Base-by-base conservation (phyloP, 2,329 filamentous ascomycete species). In the Aureobasidium sp. region DNA sequence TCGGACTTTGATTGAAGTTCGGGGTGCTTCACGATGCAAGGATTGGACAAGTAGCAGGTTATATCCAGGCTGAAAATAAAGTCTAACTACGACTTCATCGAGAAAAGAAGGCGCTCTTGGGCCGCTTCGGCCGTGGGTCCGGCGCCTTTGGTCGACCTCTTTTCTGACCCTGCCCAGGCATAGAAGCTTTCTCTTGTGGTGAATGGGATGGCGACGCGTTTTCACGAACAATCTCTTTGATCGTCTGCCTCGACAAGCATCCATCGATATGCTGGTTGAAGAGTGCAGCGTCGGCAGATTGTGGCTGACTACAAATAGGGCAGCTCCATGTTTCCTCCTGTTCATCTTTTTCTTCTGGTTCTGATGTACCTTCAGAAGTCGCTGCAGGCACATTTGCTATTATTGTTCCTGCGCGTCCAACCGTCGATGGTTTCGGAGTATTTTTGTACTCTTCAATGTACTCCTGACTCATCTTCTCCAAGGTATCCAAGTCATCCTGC, bases 261-360 rank as follows among this genome's bases (percentile, higher is more conserved):
- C 89, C 83, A 72, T 99, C 94, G 57, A 99, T 91, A 70, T 99
- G 94, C 62, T 88, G 84, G 67, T 99, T 99, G 75, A 97, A 96
- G 0, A 77, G 78, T 49, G 81, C 81, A 71, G 97, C 91, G 55
- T 93, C 82, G 0, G 91, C 84, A 0, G 79, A 70, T 70, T 97
- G 92, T 0, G 90, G 87, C 17, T 87, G 80, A n/a, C 78, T 76
- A 73, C 94, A 99, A 48, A 97, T 89, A 0, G 94, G 94, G 73
- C 94, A 99, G 41, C 87, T 82, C 92, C 92, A 97, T 51, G 85
- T 78, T 58, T 82, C 70, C 49, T 68, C 51, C 52, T 55, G 45
- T 9, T 62, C 48, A 20, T 63, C 76, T 59, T 76, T 72, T 11
- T 72, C 70, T 5, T 68, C 70, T 4, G 67, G 62, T 11, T 62